Percentiles rank a stretch among this genome's conserved stretches.
phyloP scores from a whole-genome alignment of 2,329 filamentous ascomycete genomes.

The Elsinoe batatas region DNA sequence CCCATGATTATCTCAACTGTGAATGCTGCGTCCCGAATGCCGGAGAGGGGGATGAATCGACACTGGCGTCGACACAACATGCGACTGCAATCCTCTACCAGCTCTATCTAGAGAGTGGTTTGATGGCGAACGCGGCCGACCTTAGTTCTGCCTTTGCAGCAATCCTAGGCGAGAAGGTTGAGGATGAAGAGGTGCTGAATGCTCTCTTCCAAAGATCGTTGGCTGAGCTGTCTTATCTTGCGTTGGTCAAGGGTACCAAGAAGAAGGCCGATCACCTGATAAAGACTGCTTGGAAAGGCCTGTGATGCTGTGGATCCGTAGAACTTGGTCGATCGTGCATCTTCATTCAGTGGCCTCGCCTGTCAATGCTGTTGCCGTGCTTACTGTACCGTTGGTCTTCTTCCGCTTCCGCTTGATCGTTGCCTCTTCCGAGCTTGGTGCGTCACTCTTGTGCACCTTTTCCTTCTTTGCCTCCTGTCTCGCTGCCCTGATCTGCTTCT shows the following conservation, averaged over 20 bases:
- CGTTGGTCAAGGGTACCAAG: constrained; percentile 78
- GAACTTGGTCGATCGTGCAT: neutral
- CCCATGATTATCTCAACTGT: constrained; percentile 69
- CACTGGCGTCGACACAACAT: constrained; percentile 53
- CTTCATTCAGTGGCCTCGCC: neutral
- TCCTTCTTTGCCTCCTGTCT: constrained; percentile 4
- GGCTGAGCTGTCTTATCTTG: constrained; percentile 75
- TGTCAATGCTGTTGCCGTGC: neutral
- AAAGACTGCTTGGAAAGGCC: constrained; percentile 71
- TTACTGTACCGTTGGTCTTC: neutral
- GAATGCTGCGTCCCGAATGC: constrained; percentile 48
- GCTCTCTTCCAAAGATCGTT: constrained; percentile 76
- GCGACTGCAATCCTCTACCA: constrained; percentile 67
- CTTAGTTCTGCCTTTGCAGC: constrained; percentile 67
- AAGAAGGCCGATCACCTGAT: constrained; percentile 89
- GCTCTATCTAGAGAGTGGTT: constrained; percentile 66
- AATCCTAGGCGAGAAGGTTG: constrained; percentile 44
- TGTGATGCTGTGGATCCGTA: constrained; percentile 32
- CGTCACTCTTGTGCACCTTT: neutral
- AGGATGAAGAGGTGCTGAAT: constrained; percentile 26
- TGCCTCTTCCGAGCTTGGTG: neutral
- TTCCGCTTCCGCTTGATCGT: neutral
- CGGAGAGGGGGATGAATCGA: constrained; percentile 30
- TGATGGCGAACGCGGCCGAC: constrained; percentile 68
- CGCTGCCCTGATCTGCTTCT: neutral